Conservation (phyloP, 2,329 filamentous ascomycete genomes). For the Fusarium subtropicale region DNA sequence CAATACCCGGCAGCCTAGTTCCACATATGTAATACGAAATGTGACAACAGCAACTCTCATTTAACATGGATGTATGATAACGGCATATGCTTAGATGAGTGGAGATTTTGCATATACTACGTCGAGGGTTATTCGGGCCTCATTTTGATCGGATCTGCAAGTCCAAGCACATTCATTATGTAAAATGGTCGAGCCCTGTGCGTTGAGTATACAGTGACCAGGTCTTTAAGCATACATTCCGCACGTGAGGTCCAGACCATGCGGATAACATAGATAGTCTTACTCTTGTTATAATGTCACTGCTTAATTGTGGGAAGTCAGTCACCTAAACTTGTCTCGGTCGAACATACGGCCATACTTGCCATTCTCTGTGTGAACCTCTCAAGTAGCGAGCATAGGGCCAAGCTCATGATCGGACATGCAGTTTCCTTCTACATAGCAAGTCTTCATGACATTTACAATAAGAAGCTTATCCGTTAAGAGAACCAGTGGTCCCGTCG, state of each 20-base stretch:
- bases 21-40: neutral
- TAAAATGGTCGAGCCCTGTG: neutral
- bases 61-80: neutral
- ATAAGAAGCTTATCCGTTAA: neutral
- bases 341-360: neutral
- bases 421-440: neutral
- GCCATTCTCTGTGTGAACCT: neutral
- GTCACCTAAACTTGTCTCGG: neutral
- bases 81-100: neutral
- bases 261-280: neutral
- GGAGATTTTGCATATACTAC: neutral
- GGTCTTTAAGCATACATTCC: neutral
- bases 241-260: neutral
- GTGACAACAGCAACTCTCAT: neutral
- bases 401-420: neutral
- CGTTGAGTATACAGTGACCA: neutral
- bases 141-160: neutral
- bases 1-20: neutral
- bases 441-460: neutral
- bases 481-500: neutral
- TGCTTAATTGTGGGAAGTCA: neutral
- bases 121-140: neutral
- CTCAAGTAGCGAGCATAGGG: neutral
- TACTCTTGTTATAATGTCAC: neutral
- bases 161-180: neutral